Evolutionary conservation across 495 filamentous ascomycete genomes (phyloP), one percentile per base, ranked within the genome.

Genomic region (Aspergillus ellipticus): DNA sequence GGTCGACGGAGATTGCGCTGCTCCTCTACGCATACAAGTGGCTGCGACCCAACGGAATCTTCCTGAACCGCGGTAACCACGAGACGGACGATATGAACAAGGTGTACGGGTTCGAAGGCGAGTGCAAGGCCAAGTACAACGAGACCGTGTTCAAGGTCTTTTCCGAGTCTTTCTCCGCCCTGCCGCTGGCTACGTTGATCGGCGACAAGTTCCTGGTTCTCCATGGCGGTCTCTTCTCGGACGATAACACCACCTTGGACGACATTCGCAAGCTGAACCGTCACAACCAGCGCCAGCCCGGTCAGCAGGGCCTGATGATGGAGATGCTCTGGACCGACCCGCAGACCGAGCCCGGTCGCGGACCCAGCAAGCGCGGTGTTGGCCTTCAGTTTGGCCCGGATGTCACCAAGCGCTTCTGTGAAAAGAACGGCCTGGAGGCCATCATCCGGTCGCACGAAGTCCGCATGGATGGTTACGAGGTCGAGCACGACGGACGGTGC

Each of bases 291-390:
- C 82, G 89, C 24, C 94, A 99, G 66, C 94, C 94, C n/a, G 95
- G 95, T 20, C 94, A 97, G 68, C 71, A 86, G 42, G 94, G 94
- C 28, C 75, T 99, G 62, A 99, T 99, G 94, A 97, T 99, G 94
- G 94, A 99, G 71, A 99, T 99, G 95, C 83, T 99, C 17, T 99
- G 94, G 94, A 97, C 94, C 0, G 94, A 99, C 66, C 94, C 94
- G 11, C 94, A 97, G 67, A 75, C 85, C 0, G 77, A 83, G 57
- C 89, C 89, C 45, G 94, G 94, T 22, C 84, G 94, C 50, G 90
- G 92, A 8, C 95, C 93, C 19, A 96, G 90, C 77, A 99, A 99
- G 80, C 84, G 94, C 66, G 94, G 94, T 54, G 92, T 99, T 21
- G 94, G 94, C 47, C 79, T 97, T 72, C 90, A 96, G 66, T 99